Percentiles rank a stretch among this genome's conserved stretches.
Evolutionary conservation across 2,329 filamentous ascomycete species (phyloP).

Genomic region (Bisporella sp.): DNA sequence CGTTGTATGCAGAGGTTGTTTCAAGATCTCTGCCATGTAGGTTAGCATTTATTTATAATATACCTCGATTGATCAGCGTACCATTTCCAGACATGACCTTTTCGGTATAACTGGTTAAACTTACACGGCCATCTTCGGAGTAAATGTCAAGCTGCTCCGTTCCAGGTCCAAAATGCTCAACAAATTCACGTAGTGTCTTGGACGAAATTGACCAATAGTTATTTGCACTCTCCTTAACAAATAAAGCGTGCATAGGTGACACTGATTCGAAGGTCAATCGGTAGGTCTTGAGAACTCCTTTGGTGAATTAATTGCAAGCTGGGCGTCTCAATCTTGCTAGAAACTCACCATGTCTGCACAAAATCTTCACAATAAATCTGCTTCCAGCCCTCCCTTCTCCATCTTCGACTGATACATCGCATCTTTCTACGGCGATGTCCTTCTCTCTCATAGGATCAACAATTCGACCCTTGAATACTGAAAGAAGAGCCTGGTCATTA

Average conservation of each 20-base stretch:
- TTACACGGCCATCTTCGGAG: constrained; percentile 59
- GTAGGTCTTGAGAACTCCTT: constrained; percentile 70
- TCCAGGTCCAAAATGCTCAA: constrained; percentile 74
- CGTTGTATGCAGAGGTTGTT: constrained; percentile 74
- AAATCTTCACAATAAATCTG: constrained; percentile 65
- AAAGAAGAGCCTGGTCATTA: constrained; percentile 51
- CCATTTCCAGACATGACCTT: constrained; percentile 65
- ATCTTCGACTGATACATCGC: constrained; percentile 68
- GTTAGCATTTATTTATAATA: constrained; percentile 6
- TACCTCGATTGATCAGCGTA: constrained; percentile 19
- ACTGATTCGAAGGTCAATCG: constrained; percentile 67
- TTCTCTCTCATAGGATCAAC: constrained; percentile 56
- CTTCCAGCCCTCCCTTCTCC: constrained; percentile 60
- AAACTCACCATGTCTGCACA: constrained; percentile 60
- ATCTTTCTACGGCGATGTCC: constrained; percentile 65
- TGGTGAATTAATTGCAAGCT: neutral
- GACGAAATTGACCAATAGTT: constrained; percentile 71
- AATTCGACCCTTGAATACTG: constrained; percentile 64
- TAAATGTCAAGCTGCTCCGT: constrained; percentile 78
- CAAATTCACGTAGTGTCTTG: constrained; percentile 63
- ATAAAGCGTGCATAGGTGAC: constrained; percentile 70
- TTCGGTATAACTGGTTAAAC: constrained; percentile 77
- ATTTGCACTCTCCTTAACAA: constrained; percentile 56
- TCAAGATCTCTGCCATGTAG: constrained; percentile 54
- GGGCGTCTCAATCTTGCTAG: too few relatives aligned